These are phyloP conservation scores for Alternaria consortialis DNA, from an alignment of 2,329 filamentous ascomycete species.

Conservation along the genomic window DNA sequence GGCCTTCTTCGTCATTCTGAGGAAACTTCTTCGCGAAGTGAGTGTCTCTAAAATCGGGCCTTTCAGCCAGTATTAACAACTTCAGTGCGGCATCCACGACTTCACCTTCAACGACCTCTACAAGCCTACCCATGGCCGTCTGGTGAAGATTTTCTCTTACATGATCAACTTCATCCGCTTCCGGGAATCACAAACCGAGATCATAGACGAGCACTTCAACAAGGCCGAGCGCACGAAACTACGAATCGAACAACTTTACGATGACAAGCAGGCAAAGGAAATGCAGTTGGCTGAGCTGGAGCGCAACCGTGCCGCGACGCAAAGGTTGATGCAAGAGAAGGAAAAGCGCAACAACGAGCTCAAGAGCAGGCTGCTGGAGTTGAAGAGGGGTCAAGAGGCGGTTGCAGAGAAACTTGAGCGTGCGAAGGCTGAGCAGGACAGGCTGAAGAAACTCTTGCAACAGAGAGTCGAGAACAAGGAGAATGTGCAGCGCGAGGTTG, in stretches of 20 bases:
- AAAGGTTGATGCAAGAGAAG: conserved; percentile 84
- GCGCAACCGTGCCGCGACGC: conserved; percentile 79
- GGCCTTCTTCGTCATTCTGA: conserved; percentile 90
- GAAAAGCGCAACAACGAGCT: conserved; percentile 85
- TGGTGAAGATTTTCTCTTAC: conserved; percentile 96
- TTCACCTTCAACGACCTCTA: conserved; percentile 94
- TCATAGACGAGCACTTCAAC: conserved; percentile 95
- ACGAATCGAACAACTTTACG: conserved; percentile 84
- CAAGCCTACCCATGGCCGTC: conserved; percentile 85
- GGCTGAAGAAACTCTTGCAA: conserved; percentile 76
- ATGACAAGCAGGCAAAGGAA: conserved; percentile 88
- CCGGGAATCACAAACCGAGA: conserved; percentile 86
- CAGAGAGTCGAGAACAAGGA: conserved; percentile 75
- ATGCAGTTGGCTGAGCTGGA: conserved; percentile 81
- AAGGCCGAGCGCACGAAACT: conserved; percentile 85
- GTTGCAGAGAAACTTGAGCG: conserved; percentile 85
- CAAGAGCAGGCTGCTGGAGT: conserved; percentile 80
- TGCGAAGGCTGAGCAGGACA: conserved; percentile 79
- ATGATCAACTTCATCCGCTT: conserved; percentile 99
- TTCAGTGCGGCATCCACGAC: conserved; percentile 85
- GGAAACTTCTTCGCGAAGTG: conserved; percentile 76
- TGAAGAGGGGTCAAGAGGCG: conserved; percentile 82
- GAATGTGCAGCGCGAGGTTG: conserved; percentile 80
- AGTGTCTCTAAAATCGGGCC: not conserved
- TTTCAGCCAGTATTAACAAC: conserved; percentile 16